Evolutionary conservation across 2,329 filamentous ascomycete species (phyloP), one percentile per base, ranked within the genome.

Genomic region (Colletotrichum aenigma): DNA sequence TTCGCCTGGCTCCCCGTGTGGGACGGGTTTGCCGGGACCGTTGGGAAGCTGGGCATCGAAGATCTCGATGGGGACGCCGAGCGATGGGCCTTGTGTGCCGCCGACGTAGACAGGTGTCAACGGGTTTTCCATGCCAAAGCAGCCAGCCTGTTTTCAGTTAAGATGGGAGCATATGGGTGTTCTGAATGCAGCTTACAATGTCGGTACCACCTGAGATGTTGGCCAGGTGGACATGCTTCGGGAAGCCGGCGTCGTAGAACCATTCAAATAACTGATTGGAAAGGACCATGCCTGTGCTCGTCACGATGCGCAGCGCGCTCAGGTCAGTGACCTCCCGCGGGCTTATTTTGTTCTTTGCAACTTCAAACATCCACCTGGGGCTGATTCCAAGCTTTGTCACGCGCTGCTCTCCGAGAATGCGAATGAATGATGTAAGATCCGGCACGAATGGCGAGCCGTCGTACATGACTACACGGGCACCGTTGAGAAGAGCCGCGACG

Each of bases 201-300:
- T 96, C 94, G 4, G 94, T 96, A 2, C 94, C 94, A 6, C 94
- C 94, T 1, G 93, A 93, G 48, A 96, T 93, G 81, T 96, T 96
- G 32, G 86, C 89, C 3, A 97, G 86, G 28, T 95, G 94, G 0
- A 93, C 90, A 61, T 88, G 85, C 1, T 87, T 76, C 0, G 94
- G 93, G 81, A 97, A 97, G 1, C 88, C 94, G 9, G 87, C 85
- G 78, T 95, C 93, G 81, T 96, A 85, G 88, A 94, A 87, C 95
- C 95, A 97, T 81, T 95, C 92, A 81, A 96, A 96, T 38, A 95
- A 86, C 52, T 93, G 90, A 65, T 96, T 92, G 0, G 94, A 91
- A 4, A 97, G 88, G 0, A 97, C 94, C 94, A 96, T 96, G 5
- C 95, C 95, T 0, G 95, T 97, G 68, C 91, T 93, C 1, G 89